Conservation (phyloP, 2,329 filamentous ascomycete species). For the Colletotrichum acutatum region DNA sequence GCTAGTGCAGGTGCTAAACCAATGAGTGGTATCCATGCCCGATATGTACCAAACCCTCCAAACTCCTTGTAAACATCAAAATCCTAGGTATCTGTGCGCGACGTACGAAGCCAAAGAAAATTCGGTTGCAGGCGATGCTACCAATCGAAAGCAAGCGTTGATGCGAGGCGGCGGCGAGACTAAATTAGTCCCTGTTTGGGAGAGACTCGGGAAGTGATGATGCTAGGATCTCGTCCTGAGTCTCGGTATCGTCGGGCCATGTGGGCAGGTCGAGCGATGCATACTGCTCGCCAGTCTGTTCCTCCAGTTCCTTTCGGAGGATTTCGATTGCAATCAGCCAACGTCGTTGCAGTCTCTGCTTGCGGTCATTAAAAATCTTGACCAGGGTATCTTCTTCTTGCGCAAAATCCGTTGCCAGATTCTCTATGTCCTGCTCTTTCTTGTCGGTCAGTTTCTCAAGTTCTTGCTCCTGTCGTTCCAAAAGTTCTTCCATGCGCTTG, state of each 20-base stretch:
- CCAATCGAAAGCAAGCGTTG: slow-evolving; percentile 5
- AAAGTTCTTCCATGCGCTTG: slow-evolving; percentile 69
- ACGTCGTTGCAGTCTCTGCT: slow-evolving; percentile 55
- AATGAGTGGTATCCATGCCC: slow-evolving; percentile 28
- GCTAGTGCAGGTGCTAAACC: slow-evolving; percentile 20
- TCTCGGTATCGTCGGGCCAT: slow-evolving; percentile 52
- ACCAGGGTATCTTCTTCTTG: slow-evolving; percentile 62
- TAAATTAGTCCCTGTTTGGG: slow-evolving; percentile 20
- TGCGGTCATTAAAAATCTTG: slow-evolving; percentile 57
- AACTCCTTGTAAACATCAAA: slow-evolving; percentile 30
- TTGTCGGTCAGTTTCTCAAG: slow-evolving; percentile 56
- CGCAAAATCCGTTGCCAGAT: slow-evolving; percentile 57
- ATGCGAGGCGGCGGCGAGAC: not conserved
- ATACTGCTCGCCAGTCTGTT: slow-evolving; percentile 54
- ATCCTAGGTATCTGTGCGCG: slow-evolving; percentile 28
- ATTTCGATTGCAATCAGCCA: slow-evolving; percentile 67
- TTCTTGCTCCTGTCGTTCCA: slow-evolving; percentile 65
- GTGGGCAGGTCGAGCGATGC: slow-evolving; percentile 50
- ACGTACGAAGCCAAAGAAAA: slow-evolving; percentile 5
- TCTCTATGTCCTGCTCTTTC: slow-evolving; percentile 59
- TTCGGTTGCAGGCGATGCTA: slow-evolving; percentile 15
- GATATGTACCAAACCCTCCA: slow-evolving; percentile 12
- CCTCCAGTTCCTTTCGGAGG: slow-evolving; percentile 63
- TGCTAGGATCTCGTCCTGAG: slow-evolving; percentile 28
- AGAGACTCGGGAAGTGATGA: slow-evolving; percentile 22